These are phyloP conservation scores for Margaritispora aquatica DNA, from an alignment of 495 filamentous ascomycete genomes.

Conservation along the genomic window DNA sequence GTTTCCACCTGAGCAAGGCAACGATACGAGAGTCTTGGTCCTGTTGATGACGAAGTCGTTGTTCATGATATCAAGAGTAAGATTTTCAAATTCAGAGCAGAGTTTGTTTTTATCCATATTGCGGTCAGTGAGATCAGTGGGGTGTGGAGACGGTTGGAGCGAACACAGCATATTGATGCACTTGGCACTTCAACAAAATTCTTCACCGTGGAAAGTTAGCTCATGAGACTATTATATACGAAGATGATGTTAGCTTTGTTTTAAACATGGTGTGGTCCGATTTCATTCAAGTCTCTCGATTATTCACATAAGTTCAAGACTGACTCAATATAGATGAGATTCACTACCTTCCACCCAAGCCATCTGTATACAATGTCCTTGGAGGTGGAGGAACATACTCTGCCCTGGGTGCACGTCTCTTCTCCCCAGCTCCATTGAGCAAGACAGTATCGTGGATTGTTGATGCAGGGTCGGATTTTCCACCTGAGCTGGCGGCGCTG, in stretches of 20 bases:
- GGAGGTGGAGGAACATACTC: conserved; percentile 86
- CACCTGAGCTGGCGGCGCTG: conserved; percentile 48
- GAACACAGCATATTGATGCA: no score
- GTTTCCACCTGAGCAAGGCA: neutral
- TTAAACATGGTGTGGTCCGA: neutral
- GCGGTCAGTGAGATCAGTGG: neutral
- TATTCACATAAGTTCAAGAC: neutral
- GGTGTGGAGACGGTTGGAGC: neutral
- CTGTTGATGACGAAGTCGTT: neutral
- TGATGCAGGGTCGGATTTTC: conserved; percentile 85
- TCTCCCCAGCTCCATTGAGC: conserved; percentile 56
- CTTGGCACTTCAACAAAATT: no score
- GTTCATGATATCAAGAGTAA: neutral
- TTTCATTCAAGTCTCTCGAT: neutral
- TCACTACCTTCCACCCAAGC: conserved; percentile 59
- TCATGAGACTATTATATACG: no score
- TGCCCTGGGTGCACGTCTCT: conserved; percentile 81
- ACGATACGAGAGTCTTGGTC: neutral
- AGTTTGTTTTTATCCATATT: neutral
- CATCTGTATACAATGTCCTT: conserved; percentile 61
- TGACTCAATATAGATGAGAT: conserved; percentile 68
- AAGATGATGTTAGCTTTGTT: no score
- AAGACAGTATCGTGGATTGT: conserved; percentile 78
- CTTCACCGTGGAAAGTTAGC: no score
- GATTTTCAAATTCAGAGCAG: neutral